Evolutionary conservation across 2,329 filamentous ascomycete genomes (phyloP).

Genomic region (Magnaporthiopsis rhizophila): DNA sequence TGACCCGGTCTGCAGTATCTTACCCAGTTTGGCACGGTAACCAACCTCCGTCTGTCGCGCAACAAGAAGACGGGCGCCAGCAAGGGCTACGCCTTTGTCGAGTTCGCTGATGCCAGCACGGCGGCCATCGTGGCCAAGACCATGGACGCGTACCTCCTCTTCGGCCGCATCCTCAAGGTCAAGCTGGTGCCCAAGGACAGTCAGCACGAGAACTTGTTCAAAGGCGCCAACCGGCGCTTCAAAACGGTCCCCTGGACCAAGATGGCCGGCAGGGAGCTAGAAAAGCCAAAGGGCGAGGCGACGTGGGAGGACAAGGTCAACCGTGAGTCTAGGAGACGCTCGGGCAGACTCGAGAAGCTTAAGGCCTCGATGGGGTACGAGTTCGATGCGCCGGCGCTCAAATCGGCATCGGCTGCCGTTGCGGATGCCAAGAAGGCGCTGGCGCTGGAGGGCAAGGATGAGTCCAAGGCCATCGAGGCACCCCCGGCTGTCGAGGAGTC

Average conservation of each 20-base stretch:
- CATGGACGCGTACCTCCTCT: conserved; percentile 96
- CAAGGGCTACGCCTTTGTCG: conserved; percentile 92
- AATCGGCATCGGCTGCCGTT: conserved; percentile 34
- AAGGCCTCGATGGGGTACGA: conserved; percentile 71
- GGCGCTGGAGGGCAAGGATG: conserved; percentile 25
- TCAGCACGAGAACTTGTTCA: conserved; percentile 75
- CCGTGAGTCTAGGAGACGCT: conserved; percentile 64
- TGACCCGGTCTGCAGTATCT: conserved; percentile 57
- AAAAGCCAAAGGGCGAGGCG: conserved; percentile 63
- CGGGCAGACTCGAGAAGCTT: conserved; percentile 63
- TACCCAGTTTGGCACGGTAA: conserved; percentile 81
- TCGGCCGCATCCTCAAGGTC: conserved; percentile 78
- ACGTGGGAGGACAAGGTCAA: conserved; percentile 71
- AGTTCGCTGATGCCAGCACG: conserved; percentile 71
- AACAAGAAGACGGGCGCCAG: conserved; percentile 87
- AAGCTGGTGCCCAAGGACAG: conserved; percentile 68
- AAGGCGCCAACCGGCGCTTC: conserved; percentile 83
- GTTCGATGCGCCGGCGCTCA: conserved; percentile 66
- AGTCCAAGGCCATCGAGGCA: conserved; percentile 30
- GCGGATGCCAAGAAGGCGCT: conserved; percentile 23
- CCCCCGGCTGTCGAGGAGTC: conserved; percentile 25
- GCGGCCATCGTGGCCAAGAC: conserved; percentile 89
- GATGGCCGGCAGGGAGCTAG: conserved; percentile 69
- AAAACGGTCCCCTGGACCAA: conserved; percentile 83
- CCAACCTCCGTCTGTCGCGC: conserved; percentile 70